These are phyloP conservation scores for Lactarius evosmus DNA, from an alignment of 768 basidiomycete genomes.

Conservation along the genomic window DNA sequence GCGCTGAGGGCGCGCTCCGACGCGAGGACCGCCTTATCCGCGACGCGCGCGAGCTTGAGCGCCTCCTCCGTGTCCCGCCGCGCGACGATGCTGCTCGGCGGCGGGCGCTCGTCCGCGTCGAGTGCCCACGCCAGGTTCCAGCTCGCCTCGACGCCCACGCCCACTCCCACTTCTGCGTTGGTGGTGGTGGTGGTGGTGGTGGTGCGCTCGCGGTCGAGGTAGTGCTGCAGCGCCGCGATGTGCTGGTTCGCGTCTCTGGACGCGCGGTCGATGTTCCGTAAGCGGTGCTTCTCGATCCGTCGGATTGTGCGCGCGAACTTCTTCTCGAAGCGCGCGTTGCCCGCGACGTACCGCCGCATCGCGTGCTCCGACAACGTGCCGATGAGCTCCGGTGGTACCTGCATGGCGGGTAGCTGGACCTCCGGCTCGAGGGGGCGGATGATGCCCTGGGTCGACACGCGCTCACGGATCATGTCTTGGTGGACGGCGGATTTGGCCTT, in stretches of 20 bases:
- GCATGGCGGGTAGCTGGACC: conserved; percentile 60
- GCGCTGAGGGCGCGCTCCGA: conserved; percentile 56
- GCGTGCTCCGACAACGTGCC: conserved; percentile 74
- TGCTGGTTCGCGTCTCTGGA: conserved; percentile 58
- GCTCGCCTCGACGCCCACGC: conserved; percentile 36
- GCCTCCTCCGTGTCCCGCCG: conserved; percentile 84
- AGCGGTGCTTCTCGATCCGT: conserved; percentile 63
- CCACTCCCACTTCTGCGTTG: conserved; percentile 23
- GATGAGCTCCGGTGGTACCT: conserved; percentile 60
- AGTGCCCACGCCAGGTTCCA: conserved; percentile 88
- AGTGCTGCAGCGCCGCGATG: conserved; percentile 46
- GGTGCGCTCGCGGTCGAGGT: conserved; percentile 35
- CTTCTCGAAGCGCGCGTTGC: conserved; percentile 55
- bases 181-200: neutral
- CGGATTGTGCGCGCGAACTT: conserved; percentile 60
- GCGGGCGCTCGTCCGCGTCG: conserved; percentile 76
- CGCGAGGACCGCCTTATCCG: conserved; percentile 62
- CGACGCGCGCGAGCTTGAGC: conserved; percentile 63
- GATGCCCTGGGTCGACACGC: conserved; percentile 79
- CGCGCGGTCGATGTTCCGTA: conserved; percentile 59
- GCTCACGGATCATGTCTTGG: conserved; percentile 82
- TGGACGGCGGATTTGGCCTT: conserved; percentile 38
- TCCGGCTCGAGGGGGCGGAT: conserved; percentile 79
- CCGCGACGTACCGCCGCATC: conserved; percentile 72
- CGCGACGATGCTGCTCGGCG: conserved; percentile 89